Percentiles rank a stretch among this genome's conserved stretches.
phyloP scores from a whole-genome alignment of 441 rosid genomes.

The Croton setiger region DNA sequence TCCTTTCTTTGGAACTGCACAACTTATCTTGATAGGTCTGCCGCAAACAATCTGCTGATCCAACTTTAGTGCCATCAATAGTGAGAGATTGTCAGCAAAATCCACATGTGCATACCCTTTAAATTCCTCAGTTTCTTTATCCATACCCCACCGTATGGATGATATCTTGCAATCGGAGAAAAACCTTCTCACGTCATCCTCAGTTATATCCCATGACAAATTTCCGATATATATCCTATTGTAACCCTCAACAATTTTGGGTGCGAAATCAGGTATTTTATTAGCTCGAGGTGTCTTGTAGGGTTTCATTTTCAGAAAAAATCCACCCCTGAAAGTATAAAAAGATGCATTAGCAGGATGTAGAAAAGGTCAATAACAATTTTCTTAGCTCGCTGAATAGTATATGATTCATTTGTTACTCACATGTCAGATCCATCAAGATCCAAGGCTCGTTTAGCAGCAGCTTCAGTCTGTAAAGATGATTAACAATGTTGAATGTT shows the following conservation, averaged over 20 bases:
- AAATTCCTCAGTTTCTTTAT: conserved; percentile 83
- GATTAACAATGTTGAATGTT: conserved; percentile 2
- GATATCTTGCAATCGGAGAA: conserved; percentile 68
- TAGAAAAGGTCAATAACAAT: conserved; percentile 2
- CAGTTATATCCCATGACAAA: conserved; percentile 82
- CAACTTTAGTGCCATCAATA: conserved; percentile 70
- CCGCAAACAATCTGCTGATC: conserved; percentile 69
- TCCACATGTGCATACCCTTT: conserved; percentile 84
- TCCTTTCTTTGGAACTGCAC: conserved; percentile 63
- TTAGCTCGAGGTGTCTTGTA: conserved; percentile 47
- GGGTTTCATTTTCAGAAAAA: conserved; percentile 75
- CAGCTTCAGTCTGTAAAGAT: conserved; percentile 66
- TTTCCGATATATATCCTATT: conserved; percentile 81
- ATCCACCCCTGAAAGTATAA: conserved; percentile 60
- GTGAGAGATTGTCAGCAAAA: conserved; percentile 58
- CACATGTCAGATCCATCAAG: conserved; percentile 93
- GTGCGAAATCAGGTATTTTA: conserved; percentile 48
- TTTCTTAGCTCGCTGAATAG: neutral
- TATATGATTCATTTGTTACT: conserved; percentile 29
- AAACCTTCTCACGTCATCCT: conserved; percentile 61
- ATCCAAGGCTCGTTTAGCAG: conserved; percentile 78
- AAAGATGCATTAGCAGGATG: conserved; percentile 20
- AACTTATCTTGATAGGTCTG: conserved; percentile 80
- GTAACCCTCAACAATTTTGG: conserved; percentile 75
- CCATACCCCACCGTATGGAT: conserved; percentile 64